Percentiles rank a stretch among this genome's conserved stretches.
These are phyloP conservation scores for Malus hybrid DNA, from an alignment of 331 rosid species.

Conservation along the genomic window DNA sequence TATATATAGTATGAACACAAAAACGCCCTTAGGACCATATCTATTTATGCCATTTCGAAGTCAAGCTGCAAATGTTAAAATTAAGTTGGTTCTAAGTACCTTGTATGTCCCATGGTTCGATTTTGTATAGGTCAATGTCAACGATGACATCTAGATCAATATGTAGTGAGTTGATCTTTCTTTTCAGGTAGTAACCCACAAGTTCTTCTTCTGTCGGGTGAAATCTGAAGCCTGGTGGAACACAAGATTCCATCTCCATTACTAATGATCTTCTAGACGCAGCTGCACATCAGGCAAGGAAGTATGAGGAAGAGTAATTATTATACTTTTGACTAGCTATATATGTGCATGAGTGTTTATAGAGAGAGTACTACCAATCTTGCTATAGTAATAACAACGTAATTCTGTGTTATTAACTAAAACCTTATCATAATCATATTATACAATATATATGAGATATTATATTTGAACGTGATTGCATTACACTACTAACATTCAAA, in stretches of 20 bases:
- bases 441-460: background rate
- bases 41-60: background rate
- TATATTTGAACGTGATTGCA: background rate
- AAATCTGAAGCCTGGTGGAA: conserved; percentile 93
- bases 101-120: conserved; percentile 97
- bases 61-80: background rate
- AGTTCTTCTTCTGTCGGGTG: conserved; percentile 94
- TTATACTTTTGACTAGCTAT: background rate
- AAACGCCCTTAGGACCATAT: background rate
- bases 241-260: conserved; percentile 72
- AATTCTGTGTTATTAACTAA: background rate
- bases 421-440: background rate
- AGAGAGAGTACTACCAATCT: background rate
- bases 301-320: background rate
- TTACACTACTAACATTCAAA: background rate
- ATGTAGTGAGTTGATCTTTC: conserved; percentile 64
- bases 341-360: background rate
- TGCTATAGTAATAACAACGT: too few species aligned
- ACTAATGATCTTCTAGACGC: conserved; percentile 29
- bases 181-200: conserved; percentile 78
- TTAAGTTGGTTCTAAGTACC: conserved; percentile 29
- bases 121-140: conserved; percentile 81
- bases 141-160: conserved; percentile 77
- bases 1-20: background rate
- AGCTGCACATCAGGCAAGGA: background rate